These are phyloP conservation scores for Mrakia frigida DNA, from an alignment of 768 basidiomycete species.

Conservation along the genomic window DNA sequence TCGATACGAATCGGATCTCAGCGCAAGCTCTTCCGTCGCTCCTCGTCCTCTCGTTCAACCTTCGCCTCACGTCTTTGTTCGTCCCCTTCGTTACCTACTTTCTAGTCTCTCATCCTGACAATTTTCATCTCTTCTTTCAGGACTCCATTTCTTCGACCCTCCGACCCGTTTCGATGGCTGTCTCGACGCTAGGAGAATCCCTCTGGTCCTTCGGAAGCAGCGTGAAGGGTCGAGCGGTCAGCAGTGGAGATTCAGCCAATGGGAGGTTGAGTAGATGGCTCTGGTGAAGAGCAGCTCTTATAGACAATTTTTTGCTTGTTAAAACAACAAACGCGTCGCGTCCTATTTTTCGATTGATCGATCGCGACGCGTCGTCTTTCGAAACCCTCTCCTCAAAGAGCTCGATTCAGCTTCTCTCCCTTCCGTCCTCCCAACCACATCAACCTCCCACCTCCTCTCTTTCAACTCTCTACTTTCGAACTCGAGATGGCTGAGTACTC, in stretches of 20 bases:
- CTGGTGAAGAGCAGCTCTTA: too few relatives aligned
- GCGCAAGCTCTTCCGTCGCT: not conserved
- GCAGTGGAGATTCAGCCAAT: not conserved
- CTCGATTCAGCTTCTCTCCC: not conserved
- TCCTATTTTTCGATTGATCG: not conserved
- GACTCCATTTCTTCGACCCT: conserved; percentile 13
- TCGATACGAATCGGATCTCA: not conserved
- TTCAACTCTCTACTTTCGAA: not conserved
- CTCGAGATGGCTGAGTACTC: not conserved
- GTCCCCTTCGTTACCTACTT: not conserved
- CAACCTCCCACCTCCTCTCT: not conserved
- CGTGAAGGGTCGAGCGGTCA: not conserved
- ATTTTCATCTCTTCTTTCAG: not conserved
- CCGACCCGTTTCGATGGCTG: conserved; percentile 20
- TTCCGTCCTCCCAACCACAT: not conserved
- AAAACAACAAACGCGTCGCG: not conserved
- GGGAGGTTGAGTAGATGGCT: conserved; percentile 14
- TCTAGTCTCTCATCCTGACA: not conserved
- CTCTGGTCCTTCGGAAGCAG: conserved; percentile 3
- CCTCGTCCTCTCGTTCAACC: not conserved
- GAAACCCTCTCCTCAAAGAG: too few relatives aligned
- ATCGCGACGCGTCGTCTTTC: not conserved
- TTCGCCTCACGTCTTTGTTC: conserved; percentile 11
- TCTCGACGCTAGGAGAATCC: conserved; percentile 11
- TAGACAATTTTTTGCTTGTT: too few relatives aligned